Percentiles rank a stretch among this genome's conserved stretches.
These are phyloP conservation scores for Paspalum vaginatum DNA, from an alignment of 176 grass and related monocot species.

Conservation along the genomic window DNA sequence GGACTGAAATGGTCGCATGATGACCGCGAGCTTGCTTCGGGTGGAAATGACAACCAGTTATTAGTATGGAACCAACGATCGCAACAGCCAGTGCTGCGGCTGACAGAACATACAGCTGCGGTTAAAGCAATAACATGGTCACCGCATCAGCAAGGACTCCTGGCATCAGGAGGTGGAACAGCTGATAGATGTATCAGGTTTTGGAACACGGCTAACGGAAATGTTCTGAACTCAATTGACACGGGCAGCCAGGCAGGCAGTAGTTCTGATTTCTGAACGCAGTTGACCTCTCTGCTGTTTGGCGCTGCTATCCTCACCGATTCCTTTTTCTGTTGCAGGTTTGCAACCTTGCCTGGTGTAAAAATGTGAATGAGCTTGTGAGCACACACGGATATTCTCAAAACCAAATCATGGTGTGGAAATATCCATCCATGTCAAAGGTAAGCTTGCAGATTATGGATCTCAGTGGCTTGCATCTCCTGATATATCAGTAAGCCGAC, in stretches of 20 bases:
- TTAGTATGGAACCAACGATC: conserved; percentile 97
- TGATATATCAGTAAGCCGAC: neutral
- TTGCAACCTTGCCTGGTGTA: conserved; percentile 96
- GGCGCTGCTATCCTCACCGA: neutral
- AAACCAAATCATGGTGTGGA: conserved; percentile 99
- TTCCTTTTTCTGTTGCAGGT: conserved; percentile 60
- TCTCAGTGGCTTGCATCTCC: neutral
- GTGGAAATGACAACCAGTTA: conserved; percentile 96
- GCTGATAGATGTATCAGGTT: conserved; percentile 93
- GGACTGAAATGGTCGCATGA: conserved; percentile 98
- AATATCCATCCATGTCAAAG: conserved; percentile 95
- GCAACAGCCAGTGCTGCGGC: conserved; percentile 69
- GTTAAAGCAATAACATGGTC: conserved; percentile 98
- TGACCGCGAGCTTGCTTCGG: conserved; percentile 95
- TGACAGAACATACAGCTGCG: conserved; percentile 91
- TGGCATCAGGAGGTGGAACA: conserved; percentile 94
- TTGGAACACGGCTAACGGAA: conserved; percentile 94
- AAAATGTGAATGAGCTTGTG: conserved; percentile 93
- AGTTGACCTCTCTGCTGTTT: neutral
- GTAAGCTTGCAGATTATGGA: conserved; percentile 34
- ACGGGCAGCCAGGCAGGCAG: conserved; percentile 88
- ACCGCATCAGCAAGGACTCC: conserved; percentile 85
- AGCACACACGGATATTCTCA: conserved; percentile 98
- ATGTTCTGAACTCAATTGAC: conserved; percentile 84
- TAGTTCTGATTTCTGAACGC: neutral